Evolutionary conservation across 768 basidiomycete genomes (phyloP).

Genomic region (Kwoniella mangroviensis): DNA sequence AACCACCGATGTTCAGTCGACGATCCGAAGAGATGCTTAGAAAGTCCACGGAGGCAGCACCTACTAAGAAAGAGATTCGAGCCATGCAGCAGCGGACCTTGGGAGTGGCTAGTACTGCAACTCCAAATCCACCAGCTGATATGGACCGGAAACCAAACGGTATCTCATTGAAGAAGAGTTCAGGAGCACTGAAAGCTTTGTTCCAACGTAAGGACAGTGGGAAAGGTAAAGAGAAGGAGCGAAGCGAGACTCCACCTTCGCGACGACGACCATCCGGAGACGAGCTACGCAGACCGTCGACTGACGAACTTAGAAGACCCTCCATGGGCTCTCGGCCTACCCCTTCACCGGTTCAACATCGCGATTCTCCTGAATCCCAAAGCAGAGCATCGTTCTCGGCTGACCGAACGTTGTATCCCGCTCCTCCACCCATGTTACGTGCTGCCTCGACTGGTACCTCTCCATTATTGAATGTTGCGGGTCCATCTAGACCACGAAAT

Average conservation of each 20-base stretch:
- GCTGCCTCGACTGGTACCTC: conserved; percentile 20
- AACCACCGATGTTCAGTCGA: conserved; percentile 31
- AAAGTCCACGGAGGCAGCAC: conserved; percentile 17
- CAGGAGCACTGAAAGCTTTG: conserved; percentile 51
- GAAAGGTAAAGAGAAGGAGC: conserved; percentile 50
- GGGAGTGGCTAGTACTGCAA: conserved; percentile 30
- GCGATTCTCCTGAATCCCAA: conserved; percentile 1
- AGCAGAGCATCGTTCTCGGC: conserved; percentile 26
- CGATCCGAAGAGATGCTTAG: conserved; percentile 42
- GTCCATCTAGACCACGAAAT: conserved; percentile 3
- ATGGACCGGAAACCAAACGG: conserved; percentile 42
- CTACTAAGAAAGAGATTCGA: conserved; percentile 36
- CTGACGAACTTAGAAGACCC: conserved; percentile 7
- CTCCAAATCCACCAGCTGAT: conserved; percentile 6
- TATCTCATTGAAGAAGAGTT: conserved; percentile 50
- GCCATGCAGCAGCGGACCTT: conserved; percentile 35
- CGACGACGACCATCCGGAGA: conserved; percentile 10
- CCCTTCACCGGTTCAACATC: conserved; percentile 9
- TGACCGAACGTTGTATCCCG: conserved; percentile 37
- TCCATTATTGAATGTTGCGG: conserved; percentile 7
- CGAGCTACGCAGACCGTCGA: conserved; percentile 10
- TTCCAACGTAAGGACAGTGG: conserved; percentile 46
- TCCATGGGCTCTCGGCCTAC: conserved; percentile 15
- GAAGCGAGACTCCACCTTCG: conserved; percentile 29
- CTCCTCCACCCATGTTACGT: conserved; percentile 33